phyloP scores from a whole-genome alignment of 2,329 filamentous ascomycete genomes.

The Nigrospora oryzae region DNA sequence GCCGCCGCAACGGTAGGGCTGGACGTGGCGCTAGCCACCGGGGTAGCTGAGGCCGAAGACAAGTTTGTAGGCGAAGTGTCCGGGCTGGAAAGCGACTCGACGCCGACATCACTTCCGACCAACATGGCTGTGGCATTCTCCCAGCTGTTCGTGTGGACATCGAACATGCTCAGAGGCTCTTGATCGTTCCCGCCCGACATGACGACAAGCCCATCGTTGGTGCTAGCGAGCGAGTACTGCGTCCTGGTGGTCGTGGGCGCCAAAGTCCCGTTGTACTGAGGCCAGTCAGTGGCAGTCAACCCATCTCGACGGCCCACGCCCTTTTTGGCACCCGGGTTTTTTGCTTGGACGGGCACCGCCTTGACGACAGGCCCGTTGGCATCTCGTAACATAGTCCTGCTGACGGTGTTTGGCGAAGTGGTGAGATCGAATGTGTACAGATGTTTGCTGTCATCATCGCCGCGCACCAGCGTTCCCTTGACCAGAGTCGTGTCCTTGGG shows the following conservation, averaged over 20 bases:
- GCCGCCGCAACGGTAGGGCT: conserved; percentile 4
- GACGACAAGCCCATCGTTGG: conserved; percentile 58
- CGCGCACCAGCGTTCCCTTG: conserved; percentile 58
- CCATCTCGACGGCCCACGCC: conserved; percentile 24
- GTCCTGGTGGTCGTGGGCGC: conserved; percentile 58
- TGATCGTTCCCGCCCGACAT: conserved; percentile 67
- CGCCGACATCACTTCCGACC: conserved; percentile 7
- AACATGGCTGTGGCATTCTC: conserved; percentile 61
- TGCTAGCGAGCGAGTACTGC: conserved; percentile 66
- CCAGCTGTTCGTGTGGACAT: conserved; percentile 71
- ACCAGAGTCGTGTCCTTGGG: conserved; percentile 46
- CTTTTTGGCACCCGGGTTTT: conserved; percentile 12
- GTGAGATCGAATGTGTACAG: conserved; percentile 73
- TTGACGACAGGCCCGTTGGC: conserved; percentile 46
- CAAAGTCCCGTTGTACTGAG: conserved; percentile 66
- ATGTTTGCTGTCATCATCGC: conserved; percentile 68
- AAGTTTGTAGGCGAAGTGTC: conserved; percentile 16
- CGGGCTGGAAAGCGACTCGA: conserved; percentile 19
- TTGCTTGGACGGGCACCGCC: conserved; percentile 29
- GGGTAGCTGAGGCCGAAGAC: conserved; percentile 12
- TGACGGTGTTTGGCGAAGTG: conserved; percentile 65
- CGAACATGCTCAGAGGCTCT: conserved; percentile 67
- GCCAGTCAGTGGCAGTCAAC: conserved; percentile 59
- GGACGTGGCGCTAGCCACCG: conserved; percentile 6
- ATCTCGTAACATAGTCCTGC: conserved; percentile 58